These are phyloP conservation scores for Schizopora paradoxa DNA, from an alignment of 1,284 basidiomycete genomes.

Conservation along the genomic window DNA sequence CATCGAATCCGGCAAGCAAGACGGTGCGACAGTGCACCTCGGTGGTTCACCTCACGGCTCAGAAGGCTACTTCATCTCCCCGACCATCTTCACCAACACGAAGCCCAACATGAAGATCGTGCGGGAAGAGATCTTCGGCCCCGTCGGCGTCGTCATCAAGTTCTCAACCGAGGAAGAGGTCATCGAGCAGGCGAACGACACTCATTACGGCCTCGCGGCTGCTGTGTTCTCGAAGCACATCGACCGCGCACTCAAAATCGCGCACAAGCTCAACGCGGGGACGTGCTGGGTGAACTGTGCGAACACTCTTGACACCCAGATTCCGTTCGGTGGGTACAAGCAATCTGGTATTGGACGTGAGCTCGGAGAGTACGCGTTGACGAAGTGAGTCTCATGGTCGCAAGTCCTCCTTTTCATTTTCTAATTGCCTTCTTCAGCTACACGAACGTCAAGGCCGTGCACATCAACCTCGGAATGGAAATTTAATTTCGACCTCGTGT, in stretches of 20 bases:
- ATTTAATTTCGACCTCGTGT: conserved; percentile 8
- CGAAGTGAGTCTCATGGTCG: conserved; percentile 53
- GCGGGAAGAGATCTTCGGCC: conserved; percentile 89
- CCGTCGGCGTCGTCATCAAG: conserved; percentile 71
- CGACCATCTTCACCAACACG: conserved; percentile 85
- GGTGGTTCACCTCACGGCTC: conserved; percentile 75
- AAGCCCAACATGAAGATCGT: conserved; percentile 82
- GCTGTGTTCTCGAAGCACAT: conserved; percentile 84
- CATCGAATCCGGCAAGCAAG: conserved; percentile 79
- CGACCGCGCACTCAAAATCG: conserved; percentile 67
- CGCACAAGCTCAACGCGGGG: conserved; percentile 78
- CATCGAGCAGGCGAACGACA: conserved; percentile 78
- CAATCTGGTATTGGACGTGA: conserved; percentile 82
- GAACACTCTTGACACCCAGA: conserved; percentile 57
- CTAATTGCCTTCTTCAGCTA: conserved; percentile 48
- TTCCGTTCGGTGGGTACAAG: conserved; percentile 91
- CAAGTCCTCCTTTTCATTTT: conserved; percentile 6
- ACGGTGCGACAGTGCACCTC: conserved; percentile 76
- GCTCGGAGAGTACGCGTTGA: conserved; percentile 77
- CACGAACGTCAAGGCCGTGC: conserved; percentile 79
- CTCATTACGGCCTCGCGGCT: conserved; percentile 80
- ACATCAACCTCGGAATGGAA: conserved; percentile 61
- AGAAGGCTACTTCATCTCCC: conserved; percentile 73
- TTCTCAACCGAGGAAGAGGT: conserved; percentile 71
- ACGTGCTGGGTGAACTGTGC: conserved; percentile 80